These are phyloP conservation scores for Alloteropsis angusta DNA, from an alignment of 202 grass and related monocot species.

Conservation along the genomic window DNA sequence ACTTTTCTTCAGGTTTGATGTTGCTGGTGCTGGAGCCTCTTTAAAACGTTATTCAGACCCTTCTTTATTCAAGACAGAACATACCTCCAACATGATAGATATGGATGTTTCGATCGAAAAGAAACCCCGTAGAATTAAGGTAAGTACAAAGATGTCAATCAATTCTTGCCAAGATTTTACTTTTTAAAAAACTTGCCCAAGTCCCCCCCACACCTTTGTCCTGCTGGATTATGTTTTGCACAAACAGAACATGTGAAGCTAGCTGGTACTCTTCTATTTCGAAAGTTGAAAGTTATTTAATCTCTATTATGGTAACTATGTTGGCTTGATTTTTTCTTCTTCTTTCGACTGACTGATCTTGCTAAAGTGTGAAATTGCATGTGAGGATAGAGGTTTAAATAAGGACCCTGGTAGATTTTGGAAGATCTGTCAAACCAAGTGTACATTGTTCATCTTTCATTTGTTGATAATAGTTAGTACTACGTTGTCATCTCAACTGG, in stretches of 20 bases:
- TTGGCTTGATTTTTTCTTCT: not conserved
- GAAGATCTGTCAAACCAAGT: not conserved
- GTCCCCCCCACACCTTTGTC: slow-evolving; percentile 14
- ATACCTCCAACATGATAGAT: slow-evolving; percentile 46
- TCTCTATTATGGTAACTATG: not conserved
- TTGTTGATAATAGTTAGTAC: not conserved
- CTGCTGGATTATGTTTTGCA: not conserved
- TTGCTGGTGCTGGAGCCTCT: slow-evolving; percentile 89
- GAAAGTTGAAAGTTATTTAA: slow-evolving; percentile 4
- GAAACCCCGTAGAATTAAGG: slow-evolving; percentile 74
- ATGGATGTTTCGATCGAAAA: slow-evolving; percentile 54
- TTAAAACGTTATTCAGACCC: slow-evolving; percentile 97
- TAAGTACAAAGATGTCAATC: slow-evolving; percentile 23
- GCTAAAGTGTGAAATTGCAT: slow-evolving; percentile 7
- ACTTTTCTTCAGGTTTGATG: slow-evolving; percentile 81
- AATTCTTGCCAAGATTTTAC: not conserved
- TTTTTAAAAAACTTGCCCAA: not conserved
- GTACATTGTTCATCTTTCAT: not conserved
- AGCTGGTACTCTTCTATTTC: slow-evolving; percentile 9
- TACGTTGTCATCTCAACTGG: slow-evolving; percentile 11
- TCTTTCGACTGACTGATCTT: not conserved
- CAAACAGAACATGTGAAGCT: not conserved
- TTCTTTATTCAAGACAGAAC: slow-evolving; percentile 88
- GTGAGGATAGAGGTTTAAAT: not conserved
- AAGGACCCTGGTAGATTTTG: not conserved